These are phyloP conservation scores for Neopestalotiopsis sp. DNA, from an alignment of 2,329 filamentous ascomycete genomes.

Conservation along the genomic window DNA sequence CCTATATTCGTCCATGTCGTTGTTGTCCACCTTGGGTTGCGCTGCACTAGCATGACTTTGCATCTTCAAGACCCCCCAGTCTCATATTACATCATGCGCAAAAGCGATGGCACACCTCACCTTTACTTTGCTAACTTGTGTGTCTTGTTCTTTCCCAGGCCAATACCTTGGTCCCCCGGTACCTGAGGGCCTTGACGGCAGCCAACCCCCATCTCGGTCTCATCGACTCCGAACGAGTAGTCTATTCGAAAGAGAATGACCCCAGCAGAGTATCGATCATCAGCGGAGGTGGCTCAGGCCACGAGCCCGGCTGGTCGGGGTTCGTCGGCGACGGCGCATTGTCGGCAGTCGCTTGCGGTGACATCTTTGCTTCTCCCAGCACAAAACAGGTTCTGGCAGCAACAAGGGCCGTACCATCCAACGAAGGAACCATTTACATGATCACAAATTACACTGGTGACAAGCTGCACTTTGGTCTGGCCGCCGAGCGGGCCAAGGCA, in stretches of 20 bases:
- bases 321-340: constrained; percentile 74
- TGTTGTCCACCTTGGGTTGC: background rate
- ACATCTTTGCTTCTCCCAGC: constrained; percentile 77
- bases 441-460: constrained; percentile 79
- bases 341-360: constrained; percentile 72
- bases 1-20: background rate
- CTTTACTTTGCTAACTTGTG: background rate
- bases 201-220: constrained; percentile 44
- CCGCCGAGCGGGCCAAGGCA: constrained; percentile 74
- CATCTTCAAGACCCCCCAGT: background rate
- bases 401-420: constrained; percentile 64
- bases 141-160: background rate
- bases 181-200: constrained; percentile 27
- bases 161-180: constrained; percentile 32
- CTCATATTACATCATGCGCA: background rate
- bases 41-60: background rate
- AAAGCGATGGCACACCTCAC: background rate
- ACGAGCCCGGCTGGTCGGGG: constrained; percentile 74
- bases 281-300: constrained; percentile 74
- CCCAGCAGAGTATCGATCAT: constrained; percentile 55
- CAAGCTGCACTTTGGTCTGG: constrained; percentile 77
- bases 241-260: constrained; percentile 39
- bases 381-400: constrained; percentile 73
- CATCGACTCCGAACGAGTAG: constrained; percentile 46
- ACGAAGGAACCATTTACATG: constrained; percentile 71